Conservation (phyloP, 495 filamentous ascomycete species). For the Trichoderma virens region DNA sequence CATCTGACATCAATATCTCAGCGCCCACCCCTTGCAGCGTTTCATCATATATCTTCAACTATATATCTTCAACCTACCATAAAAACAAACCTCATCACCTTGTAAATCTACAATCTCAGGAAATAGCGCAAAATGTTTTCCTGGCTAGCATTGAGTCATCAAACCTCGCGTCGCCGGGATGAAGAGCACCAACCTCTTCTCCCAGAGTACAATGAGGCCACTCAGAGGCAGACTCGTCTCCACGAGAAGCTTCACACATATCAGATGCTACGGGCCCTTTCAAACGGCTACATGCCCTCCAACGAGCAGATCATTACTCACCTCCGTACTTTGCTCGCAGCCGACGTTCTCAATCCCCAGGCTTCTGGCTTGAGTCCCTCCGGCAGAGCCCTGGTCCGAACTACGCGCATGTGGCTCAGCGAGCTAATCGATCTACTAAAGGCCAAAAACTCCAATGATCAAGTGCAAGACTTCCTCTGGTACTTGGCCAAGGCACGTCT, state of each 20-base stretch:
- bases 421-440: conserved; percentile 68
- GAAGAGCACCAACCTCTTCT: conserved; percentile 68
- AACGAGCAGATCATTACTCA: conserved; percentile 79
- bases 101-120: too few species aligned
- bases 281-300: conserved; percentile 84
- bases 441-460: conserved; percentile 76
- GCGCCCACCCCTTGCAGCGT: not conserved
- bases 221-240: conserved; percentile 62
- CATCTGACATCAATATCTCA: not conserved
- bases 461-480: conserved; percentile 90
- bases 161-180: conserved; percentile 13
- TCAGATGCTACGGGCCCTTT: conserved; percentile 79
- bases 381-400: conserved; percentile 64
- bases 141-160: not conserved
- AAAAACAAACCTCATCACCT: not conserved
- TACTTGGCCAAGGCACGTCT: conserved; percentile 64
- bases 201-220: conserved; percentile 78
- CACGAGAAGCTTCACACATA: conserved; percentile 87
- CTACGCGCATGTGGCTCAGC: conserved; percentile 61
- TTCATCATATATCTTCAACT: not conserved
- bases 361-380: conserved; percentile 69
- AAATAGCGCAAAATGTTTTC: not conserved
- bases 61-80: not conserved
- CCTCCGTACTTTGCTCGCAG: conserved; percentile 68
- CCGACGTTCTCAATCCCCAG: conserved; percentile 69